Conservation (phyloP, 179 eudicot species). For the Corrigiola litoralis region DNA sequence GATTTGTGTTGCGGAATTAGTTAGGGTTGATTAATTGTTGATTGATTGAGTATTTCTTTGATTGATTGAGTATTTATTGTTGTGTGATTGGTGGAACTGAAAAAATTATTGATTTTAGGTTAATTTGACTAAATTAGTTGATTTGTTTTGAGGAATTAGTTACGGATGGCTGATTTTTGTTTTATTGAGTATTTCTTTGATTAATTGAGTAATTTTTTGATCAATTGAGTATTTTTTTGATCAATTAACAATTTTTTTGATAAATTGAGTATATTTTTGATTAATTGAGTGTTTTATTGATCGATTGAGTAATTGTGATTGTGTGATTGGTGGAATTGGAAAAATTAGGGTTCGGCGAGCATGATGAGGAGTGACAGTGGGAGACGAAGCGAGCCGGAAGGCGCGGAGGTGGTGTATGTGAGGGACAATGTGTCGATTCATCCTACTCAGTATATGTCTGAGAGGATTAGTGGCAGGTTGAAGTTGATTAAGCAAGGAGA, state of each 20-base stretch:
- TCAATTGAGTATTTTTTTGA: no score
- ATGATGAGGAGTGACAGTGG: slow-evolving; percentile 54
- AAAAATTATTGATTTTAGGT: slow-evolving; percentile 7
- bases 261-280: no score
- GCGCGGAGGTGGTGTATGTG: slow-evolving; percentile 58
- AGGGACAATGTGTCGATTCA: slow-evolving; percentile 94
- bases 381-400: slow-evolving; percentile 61
- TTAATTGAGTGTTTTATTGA: no score
- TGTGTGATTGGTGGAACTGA: background rate
- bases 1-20: no score
- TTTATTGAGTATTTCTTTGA: no score
- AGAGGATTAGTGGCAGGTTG: slow-evolving; percentile 90
- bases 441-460: slow-evolving; percentile 80
- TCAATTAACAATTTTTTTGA: no score
- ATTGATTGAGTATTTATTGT: background rate
- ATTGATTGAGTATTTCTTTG: no score
- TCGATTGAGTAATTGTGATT: background rate
- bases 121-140: background rate
- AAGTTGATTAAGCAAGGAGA: slow-evolving; percentile 71
- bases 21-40: no score
- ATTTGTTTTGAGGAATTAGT: no score
- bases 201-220: background rate
- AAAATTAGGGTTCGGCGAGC: slow-evolving; percentile 40
- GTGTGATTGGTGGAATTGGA: background rate
- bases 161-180: no score